These are phyloP conservation scores for Podila epicladia DNA, from an alignment of 192 early-diverging fungal genomes.

Conservation along the genomic window DNA sequence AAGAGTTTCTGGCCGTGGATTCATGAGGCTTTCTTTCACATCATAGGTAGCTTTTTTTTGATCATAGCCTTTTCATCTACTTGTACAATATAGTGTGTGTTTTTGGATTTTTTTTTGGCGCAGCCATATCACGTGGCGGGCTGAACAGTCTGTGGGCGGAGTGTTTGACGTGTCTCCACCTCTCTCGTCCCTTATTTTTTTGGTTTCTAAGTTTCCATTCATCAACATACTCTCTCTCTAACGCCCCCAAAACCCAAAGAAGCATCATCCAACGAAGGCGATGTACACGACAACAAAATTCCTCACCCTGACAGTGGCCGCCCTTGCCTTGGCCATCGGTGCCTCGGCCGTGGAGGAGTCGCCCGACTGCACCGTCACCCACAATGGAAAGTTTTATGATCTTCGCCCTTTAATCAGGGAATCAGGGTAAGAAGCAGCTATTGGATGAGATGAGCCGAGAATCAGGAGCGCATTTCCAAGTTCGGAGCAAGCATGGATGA, in stretches of 20 bases:
- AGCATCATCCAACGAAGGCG: not conserved
- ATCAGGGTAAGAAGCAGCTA: conserved; percentile 19
- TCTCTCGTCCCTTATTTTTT: no score
- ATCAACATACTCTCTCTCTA: no score
- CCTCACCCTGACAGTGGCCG: conserved; percentile 5
- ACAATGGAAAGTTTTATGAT: conserved; percentile 40
- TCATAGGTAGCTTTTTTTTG: no score
- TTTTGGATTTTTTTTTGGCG: no score
- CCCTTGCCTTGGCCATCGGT: conserved; percentile 15
- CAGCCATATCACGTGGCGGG: no score
- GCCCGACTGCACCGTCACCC: conserved; percentile 34
- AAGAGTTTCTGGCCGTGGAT: conserved; percentile 32
- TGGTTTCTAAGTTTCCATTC: no score
- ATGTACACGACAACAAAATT: not conserved
- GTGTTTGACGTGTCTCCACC: no score
- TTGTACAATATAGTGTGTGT: no score
- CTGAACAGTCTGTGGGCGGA: no score
- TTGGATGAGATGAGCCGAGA: not conserved
- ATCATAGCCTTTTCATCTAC: no score
- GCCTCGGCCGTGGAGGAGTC: conserved; percentile 18
- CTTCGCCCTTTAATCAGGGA: conserved; percentile 43
- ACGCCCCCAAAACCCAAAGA: no score
- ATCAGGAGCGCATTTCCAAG: no score
- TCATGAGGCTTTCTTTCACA: not conserved
- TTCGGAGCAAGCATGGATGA: not conserved